A percentile compares a stretch with the other conserved stretches of the same genome.
Evolutionary conservation across 805 yeast species (phyloP).

Genomic region (Saccharomycopsis microspora): DNA sequence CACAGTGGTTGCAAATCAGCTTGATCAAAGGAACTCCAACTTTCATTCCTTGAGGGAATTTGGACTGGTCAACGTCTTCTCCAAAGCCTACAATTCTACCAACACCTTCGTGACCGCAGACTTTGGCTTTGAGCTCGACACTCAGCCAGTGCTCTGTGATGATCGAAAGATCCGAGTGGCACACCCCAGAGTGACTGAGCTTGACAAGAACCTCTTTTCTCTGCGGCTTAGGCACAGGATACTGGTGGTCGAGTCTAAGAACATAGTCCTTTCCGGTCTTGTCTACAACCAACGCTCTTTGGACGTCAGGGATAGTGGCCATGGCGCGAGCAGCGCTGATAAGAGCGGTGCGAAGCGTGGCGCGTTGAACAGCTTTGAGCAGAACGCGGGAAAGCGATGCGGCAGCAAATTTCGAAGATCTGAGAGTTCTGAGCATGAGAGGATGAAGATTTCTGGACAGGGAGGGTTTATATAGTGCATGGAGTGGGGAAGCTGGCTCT

Average conservation of each 20-base stretch:
- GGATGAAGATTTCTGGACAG: too few relatives aligned
- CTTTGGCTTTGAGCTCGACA: conserved; percentile 14
- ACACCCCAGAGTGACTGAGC: conserved; percentile 30
- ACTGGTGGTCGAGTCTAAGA: conserved; percentile 22
- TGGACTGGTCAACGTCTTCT: conserved; percentile 15
- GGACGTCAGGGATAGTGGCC: conserved; percentile 21
- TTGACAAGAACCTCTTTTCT: conserved; percentile 21
- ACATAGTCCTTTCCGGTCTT: conserved; percentile 24
- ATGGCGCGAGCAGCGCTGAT: too few relatives aligned
- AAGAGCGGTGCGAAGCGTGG: too few relatives aligned
- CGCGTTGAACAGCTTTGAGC: too few relatives aligned
- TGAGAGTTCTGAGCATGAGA: too few relatives aligned
- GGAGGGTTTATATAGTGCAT: too few relatives aligned
- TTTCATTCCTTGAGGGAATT: conserved; percentile 18
- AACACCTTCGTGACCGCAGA: conserved; percentile 24
- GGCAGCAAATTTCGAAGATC: too few relatives aligned
- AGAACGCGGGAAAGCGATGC: too few relatives aligned
- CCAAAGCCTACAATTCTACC: conserved; percentile 21
- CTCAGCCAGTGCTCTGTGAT: conserved; percentile 29
- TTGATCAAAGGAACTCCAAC: conserved; percentile 21
- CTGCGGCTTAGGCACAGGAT: conserved; percentile 23
- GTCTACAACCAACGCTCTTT: conserved; percentile 25
- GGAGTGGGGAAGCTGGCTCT: too few relatives aligned
- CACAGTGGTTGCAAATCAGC: conserved; percentile 19
- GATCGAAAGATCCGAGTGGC: conserved; percentile 32